These are phyloP conservation scores for Lactarius akahatsu DNA, from an alignment of 768 basidiomycete species.

Conservation along the genomic window DNA sequence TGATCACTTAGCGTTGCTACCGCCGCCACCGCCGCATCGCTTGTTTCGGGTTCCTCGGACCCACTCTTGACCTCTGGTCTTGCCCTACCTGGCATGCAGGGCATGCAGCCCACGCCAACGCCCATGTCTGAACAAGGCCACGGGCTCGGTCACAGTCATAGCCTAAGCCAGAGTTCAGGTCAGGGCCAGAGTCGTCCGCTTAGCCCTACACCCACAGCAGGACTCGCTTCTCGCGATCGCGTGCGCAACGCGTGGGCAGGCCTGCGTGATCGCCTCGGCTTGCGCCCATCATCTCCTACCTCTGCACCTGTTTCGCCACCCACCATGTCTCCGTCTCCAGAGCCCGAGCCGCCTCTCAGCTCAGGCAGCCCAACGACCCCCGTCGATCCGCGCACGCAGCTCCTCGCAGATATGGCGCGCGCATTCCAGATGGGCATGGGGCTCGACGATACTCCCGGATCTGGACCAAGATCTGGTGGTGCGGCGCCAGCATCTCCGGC, in stretches of 20 bases:
- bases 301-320: neutral
- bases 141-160: conserved; percentile 7
- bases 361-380: conserved; percentile 16
- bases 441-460: conserved; percentile 6
- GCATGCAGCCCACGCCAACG: conserved; percentile 15
- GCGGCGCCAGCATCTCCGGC: conserved; percentile 1
- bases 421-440: conserved; percentile 72
- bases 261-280: conserved; percentile 65
- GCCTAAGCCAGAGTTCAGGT: neutral
- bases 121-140: conserved; percentile 1
- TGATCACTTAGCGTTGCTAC: conserved; percentile 65
- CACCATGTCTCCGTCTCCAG: conserved; percentile 1
- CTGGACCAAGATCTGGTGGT: conserved; percentile 8
- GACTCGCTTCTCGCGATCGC: conserved; percentile 39
- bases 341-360: conserved; percentile 11
- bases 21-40: conserved; percentile 87
- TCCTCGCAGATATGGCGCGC: conserved; percentile 79
- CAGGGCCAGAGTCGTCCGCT: conserved; percentile 36
- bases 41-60: conserved; percentile 70
- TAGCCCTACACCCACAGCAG: conserved; percentile 44
- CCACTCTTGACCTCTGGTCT: conserved; percentile 61
- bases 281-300: conserved; percentile 31
- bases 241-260: conserved; percentile 68
- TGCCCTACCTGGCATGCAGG: conserved; percentile 37
- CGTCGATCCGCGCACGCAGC: conserved; percentile 55